Percentiles rank a stretch among this genome's conserved stretches.
phyloP scores from a whole-genome alignment of 306 rosid species.

The Trichosanthes cucumerina region DNA sequence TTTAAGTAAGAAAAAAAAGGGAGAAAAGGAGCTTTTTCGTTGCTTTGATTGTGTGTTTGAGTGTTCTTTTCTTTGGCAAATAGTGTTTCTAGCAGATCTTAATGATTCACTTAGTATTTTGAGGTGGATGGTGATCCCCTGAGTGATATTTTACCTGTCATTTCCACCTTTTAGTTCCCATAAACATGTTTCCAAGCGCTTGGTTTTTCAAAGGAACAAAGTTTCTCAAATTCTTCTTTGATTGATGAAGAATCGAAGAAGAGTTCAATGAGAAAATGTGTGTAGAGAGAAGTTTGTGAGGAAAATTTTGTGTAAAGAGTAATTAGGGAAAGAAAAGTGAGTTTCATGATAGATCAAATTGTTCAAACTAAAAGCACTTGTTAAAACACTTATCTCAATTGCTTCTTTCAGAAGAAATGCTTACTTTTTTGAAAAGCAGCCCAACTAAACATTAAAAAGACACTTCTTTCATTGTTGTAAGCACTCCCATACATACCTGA shows the following conservation, averaged over 20 bases:
- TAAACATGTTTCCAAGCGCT: background rate
- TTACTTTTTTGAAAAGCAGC: no score
- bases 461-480: background rate
- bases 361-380: background rate
- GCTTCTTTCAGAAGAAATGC: background rate
- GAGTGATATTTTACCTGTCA: background rate
- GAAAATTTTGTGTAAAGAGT: background rate
- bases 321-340: background rate
- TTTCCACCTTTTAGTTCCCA: background rate
- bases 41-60: background rate
- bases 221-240: background rate
- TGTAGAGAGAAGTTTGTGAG: background rate
- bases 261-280: background rate
- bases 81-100: background rate
- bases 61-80: background rate
- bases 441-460: background rate
- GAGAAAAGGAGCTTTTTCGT: background rate
- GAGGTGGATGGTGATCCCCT: background rate
- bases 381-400: background rate
- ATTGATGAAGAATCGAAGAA: background rate
- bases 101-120: background rate
- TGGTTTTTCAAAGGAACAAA: background rate
- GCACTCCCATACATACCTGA: background rate
- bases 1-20: background rate
- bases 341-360: background rate